Evolutionary conservation across 2,329 filamentous ascomycete species (phyloP).

Genomic region (Exophiala sp.): DNA sequence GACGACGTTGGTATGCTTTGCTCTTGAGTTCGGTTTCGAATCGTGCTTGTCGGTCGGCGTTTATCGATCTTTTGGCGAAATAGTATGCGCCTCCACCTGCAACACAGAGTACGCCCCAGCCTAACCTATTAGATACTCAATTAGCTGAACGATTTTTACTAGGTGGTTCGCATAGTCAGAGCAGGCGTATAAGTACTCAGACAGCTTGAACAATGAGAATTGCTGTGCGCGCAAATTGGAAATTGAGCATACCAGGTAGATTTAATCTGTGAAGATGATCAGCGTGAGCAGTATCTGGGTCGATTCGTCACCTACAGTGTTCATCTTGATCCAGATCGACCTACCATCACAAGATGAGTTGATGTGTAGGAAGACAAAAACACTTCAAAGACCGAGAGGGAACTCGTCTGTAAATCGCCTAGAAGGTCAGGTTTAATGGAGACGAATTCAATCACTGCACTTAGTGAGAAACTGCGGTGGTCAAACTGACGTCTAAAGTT

Average conservation of each 20-base stretch:
- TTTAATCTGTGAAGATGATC: conserved; percentile 43
- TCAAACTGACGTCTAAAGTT: too few species aligned
- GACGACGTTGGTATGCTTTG: conserved; percentile 37
- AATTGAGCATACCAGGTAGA: conserved; percentile 53
- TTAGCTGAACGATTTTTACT: not conserved
- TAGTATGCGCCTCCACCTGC: conserved; percentile 90
- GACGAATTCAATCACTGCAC: not conserved
- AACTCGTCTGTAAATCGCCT: not conserved
- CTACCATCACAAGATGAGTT: conserved; percentile 1
- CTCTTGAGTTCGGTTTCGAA: conserved; percentile 67
- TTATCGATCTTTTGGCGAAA: conserved; percentile 93
- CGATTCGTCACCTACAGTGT: conserved; percentile 45
- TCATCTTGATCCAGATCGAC: conserved; percentile 39
- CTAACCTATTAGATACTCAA: conserved; percentile 59
- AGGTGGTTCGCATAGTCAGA: not conserved
- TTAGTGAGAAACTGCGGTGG: too few species aligned
- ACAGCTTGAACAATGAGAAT: too few species aligned
- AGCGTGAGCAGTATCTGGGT: not conserved
- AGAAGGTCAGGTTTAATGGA: not conserved
- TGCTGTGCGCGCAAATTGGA: not conserved
- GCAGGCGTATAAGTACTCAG: not conserved
- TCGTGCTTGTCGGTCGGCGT: conserved; percentile 75
- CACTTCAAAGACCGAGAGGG: not conserved
- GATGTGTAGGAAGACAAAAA: not conserved
- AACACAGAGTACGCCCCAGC: conserved; percentile 84